Conservation (phyloP, 2,329 filamentous ascomycete genomes). For the Alternaria viburni region DNA sequence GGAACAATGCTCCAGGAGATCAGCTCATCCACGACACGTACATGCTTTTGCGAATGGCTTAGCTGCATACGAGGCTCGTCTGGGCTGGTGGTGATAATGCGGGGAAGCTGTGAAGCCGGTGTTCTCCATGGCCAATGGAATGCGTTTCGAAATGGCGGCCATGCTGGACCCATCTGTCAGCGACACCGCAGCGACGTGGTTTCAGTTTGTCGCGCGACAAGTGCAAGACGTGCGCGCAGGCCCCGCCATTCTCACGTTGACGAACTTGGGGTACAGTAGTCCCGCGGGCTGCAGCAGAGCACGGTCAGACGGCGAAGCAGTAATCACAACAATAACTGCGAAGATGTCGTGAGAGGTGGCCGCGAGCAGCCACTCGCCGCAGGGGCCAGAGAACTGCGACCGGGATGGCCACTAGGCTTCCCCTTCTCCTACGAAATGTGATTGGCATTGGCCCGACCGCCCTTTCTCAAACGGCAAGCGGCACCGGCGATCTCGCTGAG, state of each 20-base stretch:
- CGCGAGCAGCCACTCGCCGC: slow-evolving; percentile 12
- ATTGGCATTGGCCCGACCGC: slow-evolving; percentile 34
- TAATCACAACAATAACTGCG: background rate
- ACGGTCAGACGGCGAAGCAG: slow-evolving; percentile 12
- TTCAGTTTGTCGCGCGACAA: slow-evolving; percentile 10
- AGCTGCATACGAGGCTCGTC: slow-evolving; percentile 24
- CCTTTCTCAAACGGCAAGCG: slow-evolving; percentile 31
- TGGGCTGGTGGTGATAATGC: slow-evolving; percentile 31
- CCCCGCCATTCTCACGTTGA: background rate
- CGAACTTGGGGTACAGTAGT: slow-evolving; percentile 3
- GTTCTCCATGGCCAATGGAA: slow-evolving; percentile 22
- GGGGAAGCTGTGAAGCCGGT: slow-evolving; percentile 34
- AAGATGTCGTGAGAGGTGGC: slow-evolving; percentile 21
- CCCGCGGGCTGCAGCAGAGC: slow-evolving; percentile 4
- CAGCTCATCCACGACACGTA: slow-evolving; percentile 6
- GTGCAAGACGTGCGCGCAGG: background rate
- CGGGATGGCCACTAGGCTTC: slow-evolving; percentile 18
- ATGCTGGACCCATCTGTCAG: slow-evolving; percentile 3
- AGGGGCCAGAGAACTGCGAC: slow-evolving; percentile 23
- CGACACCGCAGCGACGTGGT: slow-evolving; percentile 14
- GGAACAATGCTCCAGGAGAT: slow-evolving; percentile 4
- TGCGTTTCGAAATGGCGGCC: slow-evolving; percentile 3
- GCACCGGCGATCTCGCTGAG: slow-evolving; percentile 27
- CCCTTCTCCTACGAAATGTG: background rate
- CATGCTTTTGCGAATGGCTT: slow-evolving; percentile 14